phyloP scores from a whole-genome alignment of 768 basidiomycete species.

The Mycena chlorophos region DNA sequence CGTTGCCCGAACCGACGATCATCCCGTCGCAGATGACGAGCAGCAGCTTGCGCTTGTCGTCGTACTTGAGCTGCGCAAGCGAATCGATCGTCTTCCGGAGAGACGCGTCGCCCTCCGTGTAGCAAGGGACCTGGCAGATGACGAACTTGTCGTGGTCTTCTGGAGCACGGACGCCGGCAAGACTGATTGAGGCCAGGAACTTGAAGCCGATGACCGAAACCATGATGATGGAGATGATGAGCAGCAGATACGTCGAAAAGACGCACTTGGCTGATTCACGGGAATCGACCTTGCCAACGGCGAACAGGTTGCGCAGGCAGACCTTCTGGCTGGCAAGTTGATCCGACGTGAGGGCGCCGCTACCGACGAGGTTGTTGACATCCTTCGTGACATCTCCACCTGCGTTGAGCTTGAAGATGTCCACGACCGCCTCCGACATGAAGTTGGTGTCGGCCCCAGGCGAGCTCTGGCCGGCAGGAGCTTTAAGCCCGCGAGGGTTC shows the following conservation, averaged over 20 bases:
- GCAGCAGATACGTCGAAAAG: constrained; percentile 88
- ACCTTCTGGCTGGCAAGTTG: constrained; percentile 70
- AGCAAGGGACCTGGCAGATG: constrained; percentile 97
- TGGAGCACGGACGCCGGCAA: constrained; percentile 75
- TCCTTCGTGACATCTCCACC: constrained; percentile 82
- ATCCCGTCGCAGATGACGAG: constrained; percentile 96
- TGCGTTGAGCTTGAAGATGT: constrained; percentile 72
- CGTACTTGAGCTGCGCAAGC: constrained; percentile 90
- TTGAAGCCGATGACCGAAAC: constrained; percentile 95
- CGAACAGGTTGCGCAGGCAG: constrained; percentile 91
- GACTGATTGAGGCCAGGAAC: constrained; percentile 88
- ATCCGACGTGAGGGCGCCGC: constrained; percentile 39
- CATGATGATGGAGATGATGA: constrained; percentile 89
- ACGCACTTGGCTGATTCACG: constrained; percentile 89
- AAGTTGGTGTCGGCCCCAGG: constrained; percentile 55
- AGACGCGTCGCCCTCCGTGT: constrained; percentile 91
- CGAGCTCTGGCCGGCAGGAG: constrained; percentile 49
- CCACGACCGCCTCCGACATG: constrained; percentile 68
- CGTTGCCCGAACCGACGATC: constrained; percentile 96
- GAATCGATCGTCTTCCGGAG: constrained; percentile 90
- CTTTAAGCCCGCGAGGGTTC: constrained; percentile 56
- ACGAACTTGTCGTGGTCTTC: constrained; percentile 98
- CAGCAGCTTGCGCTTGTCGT: constrained; percentile 95
- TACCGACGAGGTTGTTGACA: constrained; percentile 63
- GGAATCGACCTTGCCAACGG: constrained; percentile 88